phyloP scores from a whole-genome alignment of 2,329 filamentous ascomycete species.

The Aspergillus floridensis region DNA sequence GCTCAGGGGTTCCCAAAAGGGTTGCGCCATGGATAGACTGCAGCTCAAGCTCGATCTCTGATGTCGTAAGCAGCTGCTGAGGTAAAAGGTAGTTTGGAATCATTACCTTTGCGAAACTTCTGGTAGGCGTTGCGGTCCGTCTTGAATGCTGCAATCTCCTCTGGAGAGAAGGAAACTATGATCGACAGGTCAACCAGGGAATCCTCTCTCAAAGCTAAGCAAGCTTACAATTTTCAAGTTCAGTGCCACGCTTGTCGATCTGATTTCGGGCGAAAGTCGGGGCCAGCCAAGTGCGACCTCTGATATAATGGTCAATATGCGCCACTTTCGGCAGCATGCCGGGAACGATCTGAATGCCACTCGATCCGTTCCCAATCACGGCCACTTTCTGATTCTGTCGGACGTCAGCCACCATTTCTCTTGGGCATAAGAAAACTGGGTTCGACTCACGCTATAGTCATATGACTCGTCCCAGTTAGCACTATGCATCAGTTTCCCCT shows the following conservation, averaged over 20 bases:
- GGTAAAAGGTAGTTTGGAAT: not conserved
- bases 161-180: slow-evolving; percentile 30
- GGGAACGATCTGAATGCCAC: slow-evolving; percentile 44
- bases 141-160: slow-evolving; percentile 35
- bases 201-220: not conserved
- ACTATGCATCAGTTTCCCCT: slow-evolving; percentile 46
- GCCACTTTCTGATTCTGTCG: slow-evolving; percentile 35
- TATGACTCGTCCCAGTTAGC: slow-evolving; percentile 43
- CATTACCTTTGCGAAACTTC: slow-evolving; percentile 35
- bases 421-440: too few relatives aligned
- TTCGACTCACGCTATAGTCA: slow-evolving; percentile 29
- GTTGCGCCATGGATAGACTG: slow-evolving; percentile 33
- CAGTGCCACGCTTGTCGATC: slow-evolving; percentile 21
- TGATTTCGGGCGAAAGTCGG: slow-evolving; percentile 29
- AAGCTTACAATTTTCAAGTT: not conserved
- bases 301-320: slow-evolving; percentile 38
- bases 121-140: slow-evolving; percentile 31
- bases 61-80: not conserved
- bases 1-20: slow-evolving; percentile 28
- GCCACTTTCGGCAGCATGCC: slow-evolving; percentile 40
- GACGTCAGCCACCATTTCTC: not conserved
- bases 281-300: slow-evolving; percentile 32
- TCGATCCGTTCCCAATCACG: slow-evolving; percentile 41
- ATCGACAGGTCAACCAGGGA: slow-evolving; percentile 3
- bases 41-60: slow-evolving; percentile 33